These are phyloP conservation scores for Penicillium rolfsii DNA, from an alignment of 2,329 filamentous ascomycete genomes.

Conservation along the genomic window DNA sequence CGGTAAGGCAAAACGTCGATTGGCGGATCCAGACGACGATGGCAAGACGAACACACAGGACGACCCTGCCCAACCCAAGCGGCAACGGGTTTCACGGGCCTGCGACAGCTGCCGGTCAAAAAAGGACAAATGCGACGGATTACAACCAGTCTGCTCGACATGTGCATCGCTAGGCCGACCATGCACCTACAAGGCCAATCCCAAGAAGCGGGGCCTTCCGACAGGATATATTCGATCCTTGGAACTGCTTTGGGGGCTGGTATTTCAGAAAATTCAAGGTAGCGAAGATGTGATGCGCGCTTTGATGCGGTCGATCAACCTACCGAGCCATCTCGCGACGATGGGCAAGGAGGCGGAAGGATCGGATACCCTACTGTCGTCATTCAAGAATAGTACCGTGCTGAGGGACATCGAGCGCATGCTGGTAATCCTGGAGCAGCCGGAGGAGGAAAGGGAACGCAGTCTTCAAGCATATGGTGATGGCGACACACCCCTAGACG, in stretches of 20 bases:
- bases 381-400: constrained; percentile 66
- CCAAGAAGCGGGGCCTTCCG: constrained; percentile 76
- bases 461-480: constrained; percentile 31
- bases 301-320: constrained; percentile 55
- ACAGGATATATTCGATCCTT: constrained; percentile 78
- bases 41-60: constrained; percentile 32
- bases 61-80: constrained; percentile 52
- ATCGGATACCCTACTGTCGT: constrained; percentile 61
- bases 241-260: constrained; percentile 68
- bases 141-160: constrained; percentile 67
- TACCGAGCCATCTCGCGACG: constrained; percentile 39
- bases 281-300: constrained; percentile 62
- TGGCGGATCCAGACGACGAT: constrained; percentile 37
- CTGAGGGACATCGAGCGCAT: constrained; percentile 66
- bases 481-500: constrained; percentile 34
- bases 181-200: constrained; percentile 72
- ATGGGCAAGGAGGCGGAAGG: constrained; percentile 49
- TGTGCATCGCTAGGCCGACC: constrained; percentile 65
- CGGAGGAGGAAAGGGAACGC: constrained; percentile 44
- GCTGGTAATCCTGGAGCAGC: constrained; percentile 52
- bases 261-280: constrained; percentile 65
- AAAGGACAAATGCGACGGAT: constrained; percentile 73
- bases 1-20: constrained; percentile 38
- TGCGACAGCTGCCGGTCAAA: constrained; percentile 70
- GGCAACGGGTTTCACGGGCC: constrained; percentile 68